Evolutionary conservation across 2,329 filamentous ascomycete genomes (phyloP).

Genomic region (Arachnopeziza araneosa): DNA sequence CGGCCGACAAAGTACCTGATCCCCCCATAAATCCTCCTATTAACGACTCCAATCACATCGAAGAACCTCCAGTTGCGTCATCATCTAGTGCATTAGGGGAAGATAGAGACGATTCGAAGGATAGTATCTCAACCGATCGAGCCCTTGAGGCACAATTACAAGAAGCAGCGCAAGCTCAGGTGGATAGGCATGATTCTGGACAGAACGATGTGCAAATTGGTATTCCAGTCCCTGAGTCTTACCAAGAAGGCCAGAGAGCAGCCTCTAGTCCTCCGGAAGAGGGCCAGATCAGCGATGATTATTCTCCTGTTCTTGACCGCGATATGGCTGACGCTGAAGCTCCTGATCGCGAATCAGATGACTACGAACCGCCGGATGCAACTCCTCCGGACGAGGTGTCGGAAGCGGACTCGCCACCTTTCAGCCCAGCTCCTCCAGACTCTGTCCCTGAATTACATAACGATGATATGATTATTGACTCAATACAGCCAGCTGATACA

Average conservation of each 20-base stretch:
- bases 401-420: conserved; percentile 33
- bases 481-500: conserved; percentile 24
- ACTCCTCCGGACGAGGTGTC: conserved; percentile 19
- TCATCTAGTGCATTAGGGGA: neutral
- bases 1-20: neutral
- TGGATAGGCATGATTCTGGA: conserved; percentile 16
- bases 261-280: conserved; percentile 10
- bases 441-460: conserved; percentile 22
- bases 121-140: conserved; percentile 10
- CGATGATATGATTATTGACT: conserved; percentile 13
- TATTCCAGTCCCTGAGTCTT: conserved; percentile 16
- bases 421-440: conserved; percentile 36
- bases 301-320: conserved; percentile 21
- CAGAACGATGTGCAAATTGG: conserved; percentile 22
- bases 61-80: neutral
- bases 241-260: conserved; percentile 8
- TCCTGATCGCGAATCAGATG: conserved; percentile 38
- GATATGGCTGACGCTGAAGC: conserved; percentile 2
- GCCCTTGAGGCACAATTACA: conserved; percentile 26
- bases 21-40: neutral
- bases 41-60: neutral
- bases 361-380: conserved; percentile 50
- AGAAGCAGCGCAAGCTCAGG: conserved; percentile 25
- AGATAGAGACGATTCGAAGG: neutral
- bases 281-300: conserved; percentile 17